phyloP scores from a whole-genome alignment of 257 asterid species.

The Nicotiana tabacum region DNA sequence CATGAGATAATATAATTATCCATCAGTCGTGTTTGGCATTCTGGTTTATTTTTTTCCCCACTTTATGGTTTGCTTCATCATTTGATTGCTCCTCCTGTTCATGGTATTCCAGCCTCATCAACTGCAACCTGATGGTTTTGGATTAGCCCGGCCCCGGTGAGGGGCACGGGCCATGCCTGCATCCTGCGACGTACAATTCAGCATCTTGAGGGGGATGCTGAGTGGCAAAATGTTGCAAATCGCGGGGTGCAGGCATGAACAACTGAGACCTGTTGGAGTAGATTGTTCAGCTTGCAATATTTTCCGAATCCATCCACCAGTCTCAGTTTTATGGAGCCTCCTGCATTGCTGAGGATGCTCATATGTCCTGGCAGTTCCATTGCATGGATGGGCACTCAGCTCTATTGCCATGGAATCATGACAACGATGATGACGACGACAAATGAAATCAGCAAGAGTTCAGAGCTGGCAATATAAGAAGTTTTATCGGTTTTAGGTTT shows the following conservation, averaged over 20 bases:
- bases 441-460: conserved; percentile 30
- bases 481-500: conserved; percentile 19
- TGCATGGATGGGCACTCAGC: conserved; percentile 29
- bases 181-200: conserved; percentile 37
- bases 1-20: background rate
- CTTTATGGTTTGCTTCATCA: background rate
- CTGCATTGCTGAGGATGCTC: conserved; percentile 36
- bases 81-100: conserved; percentile 9
- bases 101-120: conserved; percentile 53
- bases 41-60: background rate
- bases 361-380: conserved; percentile 31
- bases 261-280: conserved; percentile 51
- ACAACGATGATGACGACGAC: conserved; percentile 39
- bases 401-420: background rate
- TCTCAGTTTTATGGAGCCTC: conserved; percentile 51
- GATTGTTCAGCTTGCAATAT: conserved; percentile 19
- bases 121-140: conserved; percentile 73
- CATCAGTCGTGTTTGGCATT: background rate
- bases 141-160: conserved; percentile 99
- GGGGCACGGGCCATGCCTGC: conserved; percentile 99
- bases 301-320: conserved; percentile 25
- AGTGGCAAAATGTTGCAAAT: conserved; percentile 38
- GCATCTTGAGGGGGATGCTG: conserved; percentile 43
- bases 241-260: conserved; percentile 91
- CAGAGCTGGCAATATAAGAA: conserved; percentile 19